Conservation (phyloP, 2,329 filamentous ascomycete species). For the Cryphonectria parasitica region DNA sequence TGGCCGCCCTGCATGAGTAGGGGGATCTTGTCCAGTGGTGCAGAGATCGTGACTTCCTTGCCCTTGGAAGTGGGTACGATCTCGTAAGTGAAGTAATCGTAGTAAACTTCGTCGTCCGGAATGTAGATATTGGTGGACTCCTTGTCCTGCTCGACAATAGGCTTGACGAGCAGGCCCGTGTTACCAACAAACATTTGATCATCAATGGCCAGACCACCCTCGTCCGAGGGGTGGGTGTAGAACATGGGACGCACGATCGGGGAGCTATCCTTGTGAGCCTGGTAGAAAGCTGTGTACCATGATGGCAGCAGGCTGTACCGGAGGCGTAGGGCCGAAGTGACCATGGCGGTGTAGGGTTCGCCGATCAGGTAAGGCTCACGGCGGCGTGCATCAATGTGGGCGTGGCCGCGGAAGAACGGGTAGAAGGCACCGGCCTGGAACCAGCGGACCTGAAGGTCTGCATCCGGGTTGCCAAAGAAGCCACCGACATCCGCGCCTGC, state of each 20-base stretch:
- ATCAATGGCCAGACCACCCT: constrained; percentile 85
- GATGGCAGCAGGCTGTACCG: constrained; percentile 87
- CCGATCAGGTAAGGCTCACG: constrained; percentile 90
- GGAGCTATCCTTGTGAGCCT: constrained; percentile 79
- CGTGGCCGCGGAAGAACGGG: constrained; percentile 96
- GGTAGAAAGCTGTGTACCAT: constrained; percentile 97
- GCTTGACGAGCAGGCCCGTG: constrained; percentile 90
- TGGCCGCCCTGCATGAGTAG: constrained; percentile 92
- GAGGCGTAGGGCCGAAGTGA: constrained; percentile 84
- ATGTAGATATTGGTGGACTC: constrained; percentile 80
- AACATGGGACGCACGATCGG: constrained; percentile 92
- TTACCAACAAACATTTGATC: constrained; percentile 91
- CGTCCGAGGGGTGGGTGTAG: constrained; percentile 86
- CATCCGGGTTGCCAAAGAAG: constrained; percentile 96
- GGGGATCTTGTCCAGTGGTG: constrained; percentile 85
- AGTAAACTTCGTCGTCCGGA: constrained; percentile 87
- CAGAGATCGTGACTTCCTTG: constrained; percentile 69
- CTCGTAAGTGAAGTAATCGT: constrained; percentile 91
- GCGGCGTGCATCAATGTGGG: constrained; percentile 93
- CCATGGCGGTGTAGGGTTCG: constrained; percentile 83
- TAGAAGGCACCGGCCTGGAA: constrained; percentile 97
- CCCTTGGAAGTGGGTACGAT: constrained; percentile 71
- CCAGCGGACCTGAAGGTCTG: constrained; percentile 90
- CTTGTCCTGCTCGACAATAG: constrained; percentile 78
- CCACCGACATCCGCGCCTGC: constrained; percentile 94